A percentile compares a stretch with the other conserved stretches of the same genome.
phyloP scores from a whole-genome alignment of 2,329 filamentous ascomycete species.

The Claviceps sp. region DNA sequence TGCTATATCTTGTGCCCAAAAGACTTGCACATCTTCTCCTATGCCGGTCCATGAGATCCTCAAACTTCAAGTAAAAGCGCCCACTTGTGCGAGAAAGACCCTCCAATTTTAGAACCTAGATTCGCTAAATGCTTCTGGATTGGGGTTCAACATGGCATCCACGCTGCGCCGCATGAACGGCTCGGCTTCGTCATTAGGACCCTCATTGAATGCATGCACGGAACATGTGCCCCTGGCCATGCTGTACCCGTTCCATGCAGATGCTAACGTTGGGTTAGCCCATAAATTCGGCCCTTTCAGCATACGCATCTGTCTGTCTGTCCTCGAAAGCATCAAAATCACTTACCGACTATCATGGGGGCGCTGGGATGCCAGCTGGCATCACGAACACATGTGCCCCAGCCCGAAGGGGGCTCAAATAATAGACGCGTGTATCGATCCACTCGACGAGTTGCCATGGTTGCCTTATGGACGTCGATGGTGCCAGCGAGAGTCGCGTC shows the following conservation, averaged over 20 bases:
- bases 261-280: conserved; percentile 38
- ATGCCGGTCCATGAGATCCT: too few relatives aligned
- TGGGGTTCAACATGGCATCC: conserved; percentile 41
- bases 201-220: conserved; percentile 65
- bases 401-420: conserved; percentile 41
- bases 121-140: conserved; percentile 13
- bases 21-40: too few relatives aligned
- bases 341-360: conserved; percentile 57
- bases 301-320: neutral
- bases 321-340: neutral
- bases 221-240: conserved; percentile 63
- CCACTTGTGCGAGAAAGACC: too few relatives aligned
- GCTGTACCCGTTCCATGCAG: conserved; percentile 68
- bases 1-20: too few relatives aligned
- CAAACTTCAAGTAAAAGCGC: neutral
- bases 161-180: conserved; percentile 42
- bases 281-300: neutral
- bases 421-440: conserved; percentile 43
- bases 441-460: conserved; percentile 45
- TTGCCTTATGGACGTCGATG: conserved; percentile 66
- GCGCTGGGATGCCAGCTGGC: conserved; percentile 83
- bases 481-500: conserved; percentile 70
- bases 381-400: conserved; percentile 74
- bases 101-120: neutral
- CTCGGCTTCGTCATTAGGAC: conserved; percentile 48